Evolutionary conservation across 345 rosid species (phyloP).

Genomic region (Salix koriyanagi): DNA sequence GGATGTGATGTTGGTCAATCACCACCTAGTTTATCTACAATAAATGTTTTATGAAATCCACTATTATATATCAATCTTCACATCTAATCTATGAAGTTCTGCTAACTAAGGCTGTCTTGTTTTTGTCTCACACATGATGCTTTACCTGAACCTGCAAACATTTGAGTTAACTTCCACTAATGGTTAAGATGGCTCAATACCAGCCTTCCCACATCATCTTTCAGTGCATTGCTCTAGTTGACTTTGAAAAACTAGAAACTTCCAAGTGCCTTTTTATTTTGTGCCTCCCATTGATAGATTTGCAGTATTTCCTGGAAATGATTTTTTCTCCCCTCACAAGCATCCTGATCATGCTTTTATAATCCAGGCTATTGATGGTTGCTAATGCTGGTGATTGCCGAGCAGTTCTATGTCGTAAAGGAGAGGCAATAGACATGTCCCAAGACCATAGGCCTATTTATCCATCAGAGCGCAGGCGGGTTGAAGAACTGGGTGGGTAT

Average conservation of each 20-base stretch:
- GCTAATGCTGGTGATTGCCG: conserved; percentile 54
- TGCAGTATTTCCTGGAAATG: not conserved
- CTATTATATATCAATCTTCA: not conserved
- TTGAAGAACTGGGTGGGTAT: conserved; percentile 45
- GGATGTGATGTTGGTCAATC: not conserved
- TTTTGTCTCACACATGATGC: not conserved
- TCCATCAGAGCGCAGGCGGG: conserved; percentile 32
- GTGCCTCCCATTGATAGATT: not conserved
- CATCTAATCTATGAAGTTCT: not conserved
- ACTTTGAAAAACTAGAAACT: not conserved
- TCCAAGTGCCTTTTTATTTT: not conserved
- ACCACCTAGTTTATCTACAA: not conserved
- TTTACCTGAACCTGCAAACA: not conserved
- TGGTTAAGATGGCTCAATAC: not conserved
- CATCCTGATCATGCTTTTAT: not conserved
- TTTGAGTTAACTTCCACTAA: not conserved
- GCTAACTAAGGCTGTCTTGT: not conserved
- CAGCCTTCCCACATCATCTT: not conserved
- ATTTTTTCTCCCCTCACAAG: not conserved
- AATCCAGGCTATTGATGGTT: conserved; percentile 58
- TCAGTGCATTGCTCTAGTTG: not conserved
- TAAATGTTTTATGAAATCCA: not conserved
- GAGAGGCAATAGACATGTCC: conserved; percentile 44
- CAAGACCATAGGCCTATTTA: conserved; percentile 42
- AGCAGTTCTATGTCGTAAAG: conserved; percentile 45